Conservation (phyloP, 176 grass and related monocot species). For the Thalia dealbata region DNA sequence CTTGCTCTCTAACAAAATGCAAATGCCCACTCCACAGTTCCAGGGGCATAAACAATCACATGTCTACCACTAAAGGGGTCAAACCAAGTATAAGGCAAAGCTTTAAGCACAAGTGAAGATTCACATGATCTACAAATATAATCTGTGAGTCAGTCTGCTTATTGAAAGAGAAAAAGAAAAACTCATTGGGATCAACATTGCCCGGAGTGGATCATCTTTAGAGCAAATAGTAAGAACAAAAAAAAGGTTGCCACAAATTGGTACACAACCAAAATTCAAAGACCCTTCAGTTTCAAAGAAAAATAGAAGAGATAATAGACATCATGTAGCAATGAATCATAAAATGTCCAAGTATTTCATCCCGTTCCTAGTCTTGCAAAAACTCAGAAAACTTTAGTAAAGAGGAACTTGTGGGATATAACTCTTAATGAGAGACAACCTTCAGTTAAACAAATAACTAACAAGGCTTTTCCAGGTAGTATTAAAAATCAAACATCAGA, state of each 20-base stretch:
- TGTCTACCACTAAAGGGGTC: no score
- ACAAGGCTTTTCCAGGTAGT: not conserved
- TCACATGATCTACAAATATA: not conserved
- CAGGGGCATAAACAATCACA: not conserved
- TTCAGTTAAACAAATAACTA: not conserved
- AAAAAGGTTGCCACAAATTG: not conserved
- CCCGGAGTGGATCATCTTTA: not conserved
- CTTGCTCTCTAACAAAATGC: not conserved
- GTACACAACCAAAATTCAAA: not conserved
- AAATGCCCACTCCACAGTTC: not conserved
- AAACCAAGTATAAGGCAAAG: not conserved
- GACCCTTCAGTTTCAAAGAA: not conserved
- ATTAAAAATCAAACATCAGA: not conserved
- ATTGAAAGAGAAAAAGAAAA: not conserved
- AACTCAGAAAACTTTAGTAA: not conserved
- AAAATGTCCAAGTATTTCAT: no score
- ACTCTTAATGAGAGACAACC: not conserved
- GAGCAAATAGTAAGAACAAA: not conserved
- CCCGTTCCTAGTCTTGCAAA: not conserved
- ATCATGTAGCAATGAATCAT: no score
- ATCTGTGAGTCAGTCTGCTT: not conserved
- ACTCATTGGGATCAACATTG: not conserved
- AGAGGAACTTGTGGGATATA: not conserved
- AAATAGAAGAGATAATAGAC: not conserved
- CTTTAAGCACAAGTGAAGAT: not conserved